These are phyloP conservation scores for Penicillium simplicissimum DNA, from an alignment of 495 filamentous ascomycete species.

Conservation along the genomic window DNA sequence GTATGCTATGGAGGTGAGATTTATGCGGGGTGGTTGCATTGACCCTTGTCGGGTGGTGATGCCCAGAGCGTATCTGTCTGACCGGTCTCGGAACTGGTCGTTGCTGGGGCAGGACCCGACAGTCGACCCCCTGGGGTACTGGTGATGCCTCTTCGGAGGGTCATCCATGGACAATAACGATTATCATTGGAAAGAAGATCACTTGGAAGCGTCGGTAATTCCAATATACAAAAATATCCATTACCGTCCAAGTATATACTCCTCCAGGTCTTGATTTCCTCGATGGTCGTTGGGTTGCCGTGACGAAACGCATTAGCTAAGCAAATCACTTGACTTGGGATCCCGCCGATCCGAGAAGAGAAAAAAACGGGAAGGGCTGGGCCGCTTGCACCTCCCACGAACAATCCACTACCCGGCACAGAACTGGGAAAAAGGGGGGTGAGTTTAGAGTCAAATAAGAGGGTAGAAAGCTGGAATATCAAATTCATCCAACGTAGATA, in stretches of 20 bases:
- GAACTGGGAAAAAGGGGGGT: not conserved
- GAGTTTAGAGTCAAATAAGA: slow-evolving; percentile 20
- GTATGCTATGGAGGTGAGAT: not conserved
- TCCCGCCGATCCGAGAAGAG: slow-evolving; percentile 48
- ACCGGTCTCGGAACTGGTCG: slow-evolving; percentile 5
- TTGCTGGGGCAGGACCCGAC: slow-evolving; percentile 5
- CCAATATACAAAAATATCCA: not conserved
- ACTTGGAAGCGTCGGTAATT: not conserved
- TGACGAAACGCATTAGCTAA: slow-evolving; percentile 43
- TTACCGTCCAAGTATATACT: not conserved
- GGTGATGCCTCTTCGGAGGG: not conserved
- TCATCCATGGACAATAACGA: not conserved
- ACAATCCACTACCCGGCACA: not conserved
- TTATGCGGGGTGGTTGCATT: slow-evolving; percentile 3
- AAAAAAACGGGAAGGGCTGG: slow-evolving; percentile 42
- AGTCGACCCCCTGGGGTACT: not conserved
- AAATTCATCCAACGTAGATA: not conserved
- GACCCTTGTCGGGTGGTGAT: slow-evolving; percentile 5
- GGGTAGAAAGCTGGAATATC: not conserved
- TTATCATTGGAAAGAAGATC: not conserved
- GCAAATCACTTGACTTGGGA: slow-evolving; percentile 33
- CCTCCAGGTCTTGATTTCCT: not conserved
- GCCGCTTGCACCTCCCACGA: slow-evolving; percentile 25
- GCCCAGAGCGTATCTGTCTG: slow-evolving; percentile 6
- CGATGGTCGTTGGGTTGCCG: slow-evolving; percentile 30